Evolutionary conservation across 495 filamentous ascomycete species (phyloP).

Genomic region (Penicillium antarcticum): DNA sequence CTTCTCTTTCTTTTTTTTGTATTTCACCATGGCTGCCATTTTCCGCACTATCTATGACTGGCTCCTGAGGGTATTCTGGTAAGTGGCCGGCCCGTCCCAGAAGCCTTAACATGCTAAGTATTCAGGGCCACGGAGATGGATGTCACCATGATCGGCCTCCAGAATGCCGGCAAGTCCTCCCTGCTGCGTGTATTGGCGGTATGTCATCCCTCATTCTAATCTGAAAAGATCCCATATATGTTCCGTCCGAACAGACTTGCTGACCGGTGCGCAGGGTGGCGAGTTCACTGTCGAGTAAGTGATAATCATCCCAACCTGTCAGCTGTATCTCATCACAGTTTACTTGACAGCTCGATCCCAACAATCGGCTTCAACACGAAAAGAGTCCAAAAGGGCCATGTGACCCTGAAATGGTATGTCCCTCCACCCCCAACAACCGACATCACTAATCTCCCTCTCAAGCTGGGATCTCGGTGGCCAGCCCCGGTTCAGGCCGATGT

Average conservation of each 20-base stretch:
- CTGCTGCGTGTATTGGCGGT: conserved; percentile 91
- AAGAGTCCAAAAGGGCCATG: conserved; percentile 95
- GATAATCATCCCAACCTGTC: conserved; percentile 8
- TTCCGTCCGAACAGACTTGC: conserved; percentile 6
- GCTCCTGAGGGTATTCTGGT: conserved; percentile 98
- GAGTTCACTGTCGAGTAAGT: conserved; percentile 99
- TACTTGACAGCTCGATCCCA: conserved; percentile 79
- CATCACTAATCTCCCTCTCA: conserved; percentile 17
- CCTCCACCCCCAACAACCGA: not conserved
- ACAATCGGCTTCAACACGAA: conserved; percentile 99
- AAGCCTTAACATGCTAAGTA: conserved; percentile 17
- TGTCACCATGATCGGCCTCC: conserved; percentile 97
- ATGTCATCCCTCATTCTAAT: conserved; percentile 36
- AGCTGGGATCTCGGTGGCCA: conserved; percentile 98
- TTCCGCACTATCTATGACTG: conserved; percentile 97
- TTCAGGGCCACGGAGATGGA: conserved; percentile 97
- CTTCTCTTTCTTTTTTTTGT: not conserved
- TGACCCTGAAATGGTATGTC: conserved; percentile 88
- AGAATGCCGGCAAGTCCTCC: conserved; percentile 98
- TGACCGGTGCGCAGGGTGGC: conserved; percentile 66
- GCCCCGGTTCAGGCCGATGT: conserved; percentile 96
- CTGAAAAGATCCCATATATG: not conserved
- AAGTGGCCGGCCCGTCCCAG: conserved; percentile 54
- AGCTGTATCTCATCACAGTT: not conserved
- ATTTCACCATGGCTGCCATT: conserved; percentile 71